These are phyloP conservation scores for Aspergillus sp. DNA, from an alignment of 2,329 filamentous ascomycete species.

Conservation along the genomic window DNA sequence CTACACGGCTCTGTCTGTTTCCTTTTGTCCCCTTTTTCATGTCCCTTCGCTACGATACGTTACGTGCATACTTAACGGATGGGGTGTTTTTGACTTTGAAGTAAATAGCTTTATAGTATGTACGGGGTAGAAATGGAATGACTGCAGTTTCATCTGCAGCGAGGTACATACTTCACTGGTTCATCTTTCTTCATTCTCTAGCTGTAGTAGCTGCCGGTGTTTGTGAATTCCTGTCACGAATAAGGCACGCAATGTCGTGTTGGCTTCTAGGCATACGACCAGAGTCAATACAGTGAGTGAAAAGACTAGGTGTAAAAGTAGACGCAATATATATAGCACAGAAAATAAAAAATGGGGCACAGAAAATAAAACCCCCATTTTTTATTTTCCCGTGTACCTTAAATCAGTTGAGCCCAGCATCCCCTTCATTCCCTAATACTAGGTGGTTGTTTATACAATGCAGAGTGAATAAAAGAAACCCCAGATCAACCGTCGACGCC, in stretches of 20 bases:
- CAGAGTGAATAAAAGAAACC: neutral
- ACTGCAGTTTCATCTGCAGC: neutral
- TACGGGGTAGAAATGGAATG: neutral
- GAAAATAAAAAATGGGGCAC: neutral
- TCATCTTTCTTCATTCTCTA: neutral
- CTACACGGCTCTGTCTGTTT: neutral
- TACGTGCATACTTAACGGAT: neutral
- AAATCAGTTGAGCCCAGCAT: too few relatives aligned
- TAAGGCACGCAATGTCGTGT: neutral
- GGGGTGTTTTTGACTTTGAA: neutral
- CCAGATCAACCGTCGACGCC: neutral
- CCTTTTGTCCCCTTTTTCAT: neutral
- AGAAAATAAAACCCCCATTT: neutral
- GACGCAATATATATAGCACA: neutral
- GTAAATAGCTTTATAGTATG: neutral
- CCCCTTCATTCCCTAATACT: neutral
- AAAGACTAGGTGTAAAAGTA: neutral
- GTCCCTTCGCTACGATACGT: neutral
- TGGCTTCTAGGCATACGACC: neutral
- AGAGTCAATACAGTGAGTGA: neutral
- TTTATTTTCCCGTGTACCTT: neutral
- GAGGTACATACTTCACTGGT: neutral
- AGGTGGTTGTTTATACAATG: slow-evolving; percentile 5
- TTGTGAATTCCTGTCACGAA: too few relatives aligned
- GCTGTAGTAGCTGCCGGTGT: neutral